Percentiles rank a stretch among this genome's conserved stretches.
phyloP scores from a whole-genome alignment of 2,329 filamentous ascomycete genomes.

The Westerdykella aurantiaca region DNA sequence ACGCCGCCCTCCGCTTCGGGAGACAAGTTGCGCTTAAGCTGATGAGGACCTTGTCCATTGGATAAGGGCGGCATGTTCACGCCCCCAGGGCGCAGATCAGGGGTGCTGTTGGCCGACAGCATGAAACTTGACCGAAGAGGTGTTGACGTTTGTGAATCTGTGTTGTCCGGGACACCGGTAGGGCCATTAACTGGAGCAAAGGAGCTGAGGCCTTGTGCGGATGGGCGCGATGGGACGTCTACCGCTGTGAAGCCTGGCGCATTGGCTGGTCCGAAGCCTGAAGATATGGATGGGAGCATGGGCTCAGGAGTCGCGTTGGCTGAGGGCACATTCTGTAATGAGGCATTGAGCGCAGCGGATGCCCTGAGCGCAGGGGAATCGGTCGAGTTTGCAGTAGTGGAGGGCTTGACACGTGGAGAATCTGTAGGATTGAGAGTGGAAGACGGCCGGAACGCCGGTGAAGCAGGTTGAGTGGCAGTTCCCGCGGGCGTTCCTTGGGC shows the following conservation, averaged over 20 bases:
- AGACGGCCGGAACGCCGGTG: constrained; percentile 59
- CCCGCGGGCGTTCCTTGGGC: constrained; percentile 41
- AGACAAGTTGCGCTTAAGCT: constrained; percentile 68
- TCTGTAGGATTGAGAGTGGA: constrained; percentile 51
- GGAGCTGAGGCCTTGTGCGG: constrained; percentile 17
- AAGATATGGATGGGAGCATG: constrained; percentile 48
- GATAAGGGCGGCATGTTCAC: constrained; percentile 43
- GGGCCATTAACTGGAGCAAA: constrained; percentile 57
- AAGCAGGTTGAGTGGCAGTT: constrained; percentile 53
- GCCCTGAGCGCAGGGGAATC: constrained; percentile 63
- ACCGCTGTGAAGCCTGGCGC: constrained; percentile 58
- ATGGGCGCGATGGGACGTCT: constrained; percentile 44
- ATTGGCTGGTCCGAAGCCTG: constrained; percentile 71
- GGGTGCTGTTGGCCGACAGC: constrained; percentile 58
- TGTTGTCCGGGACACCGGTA: constrained; percentile 48
- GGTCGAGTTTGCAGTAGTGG: constrained; percentile 43
- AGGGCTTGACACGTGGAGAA: too few species aligned
- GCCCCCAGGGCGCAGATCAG: constrained; percentile 55
- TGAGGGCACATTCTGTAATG: constrained; percentile 40
- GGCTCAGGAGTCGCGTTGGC: constrained; percentile 45
- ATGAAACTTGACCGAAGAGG: constrained; percentile 61
- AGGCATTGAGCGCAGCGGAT: constrained; percentile 52
- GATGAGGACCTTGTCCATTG: constrained; percentile 50
- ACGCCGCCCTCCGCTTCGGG: constrained; percentile 52
- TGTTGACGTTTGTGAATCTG: constrained; percentile 52